Base-by-base conservation (phyloP, 73 alveolate species). In the Paramecium octaurelia region DNA sequence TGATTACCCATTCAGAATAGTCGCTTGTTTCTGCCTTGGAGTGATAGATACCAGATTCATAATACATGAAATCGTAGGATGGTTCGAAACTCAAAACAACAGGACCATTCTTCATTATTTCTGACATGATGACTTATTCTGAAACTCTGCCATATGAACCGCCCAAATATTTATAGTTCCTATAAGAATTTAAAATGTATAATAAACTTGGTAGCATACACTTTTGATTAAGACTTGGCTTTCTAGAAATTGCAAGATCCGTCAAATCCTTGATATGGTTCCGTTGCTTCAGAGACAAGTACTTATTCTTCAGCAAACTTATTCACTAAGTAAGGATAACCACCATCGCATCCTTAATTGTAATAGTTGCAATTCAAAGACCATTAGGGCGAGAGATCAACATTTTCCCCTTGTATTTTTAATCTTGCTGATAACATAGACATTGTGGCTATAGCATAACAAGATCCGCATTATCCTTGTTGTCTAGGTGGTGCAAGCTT, bases 341-440 rank as follows among this genome's bases (percentile, higher is more conserved):
- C 94, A 44, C 94, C 94, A 89, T 89, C 91, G 24, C 94, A 89
- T 58, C 94, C 94, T 71, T 89, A 20, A 34, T 89, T 89, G 58
- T 42, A 89, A 50, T 70, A 68, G 27, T 89, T 89, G 18, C 94
- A 89, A 69, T 77, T 58, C n/a, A 89, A 43, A 20, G 94, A 44
- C 92, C 88, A 83, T 71, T 89, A 71, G 8, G 94, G 94, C 0
- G 94, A 89, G 18, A 89, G 54, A 70, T 89, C 58, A 43, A 83
- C 88, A 71, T 40, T 70, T n/a, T 89, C 94, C 6, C 94, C 94
- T 71, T 89, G 4, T 9, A 89, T 89, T 64, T 83, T 70, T 71
- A 89, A 89, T 70, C 94, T 77, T 23, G 94, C 86, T 70, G 94
- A 89, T 21, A 89, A 68, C 94, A 89, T 89, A 18, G 75, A 31